Conservation (phyloP, 2,329 filamentous ascomycete species). For the Mycocentrospora acerina region DNA sequence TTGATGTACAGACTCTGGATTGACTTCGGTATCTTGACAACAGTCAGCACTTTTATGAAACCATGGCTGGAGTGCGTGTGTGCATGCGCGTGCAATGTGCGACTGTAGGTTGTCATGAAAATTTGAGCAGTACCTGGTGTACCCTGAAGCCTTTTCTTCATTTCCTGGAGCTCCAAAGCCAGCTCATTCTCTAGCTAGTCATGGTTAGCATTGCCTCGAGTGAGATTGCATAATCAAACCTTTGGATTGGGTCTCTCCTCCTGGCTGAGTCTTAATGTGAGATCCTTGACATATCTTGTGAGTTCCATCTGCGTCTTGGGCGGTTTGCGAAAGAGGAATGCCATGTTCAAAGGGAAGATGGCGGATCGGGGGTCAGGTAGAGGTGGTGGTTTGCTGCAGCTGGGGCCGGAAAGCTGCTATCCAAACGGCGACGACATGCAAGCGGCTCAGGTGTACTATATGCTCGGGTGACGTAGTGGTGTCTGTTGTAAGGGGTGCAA, state of each 20-base stretch:
- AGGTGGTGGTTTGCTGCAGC: conserved; percentile 12
- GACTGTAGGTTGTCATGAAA: neutral
- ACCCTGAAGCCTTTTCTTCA: conserved; percentile 92
- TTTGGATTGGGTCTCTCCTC: conserved; percentile 61
- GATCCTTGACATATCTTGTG: conserved; percentile 63
- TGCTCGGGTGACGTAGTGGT: conserved; percentile 8
- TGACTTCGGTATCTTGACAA: conserved; percentile 74
- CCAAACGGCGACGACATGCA: conserved; percentile 33
- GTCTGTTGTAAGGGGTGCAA: conserved; percentile 4
- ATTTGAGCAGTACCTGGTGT: conserved; percentile 68
- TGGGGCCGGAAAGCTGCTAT: conserved; percentile 35
- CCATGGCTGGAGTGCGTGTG: too few species aligned
- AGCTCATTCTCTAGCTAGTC: conserved; percentile 78
- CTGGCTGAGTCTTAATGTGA: conserved; percentile 57
- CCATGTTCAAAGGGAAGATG: conserved; percentile 53
- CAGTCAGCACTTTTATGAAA: conserved; percentile 11
- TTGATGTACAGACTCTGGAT: conserved; percentile 83
- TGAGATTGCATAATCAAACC: conserved; percentile 41
- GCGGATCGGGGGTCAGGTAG: conserved; percentile 11
- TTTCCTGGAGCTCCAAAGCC: conserved; percentile 79
- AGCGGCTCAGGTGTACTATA: conserved; percentile 14
- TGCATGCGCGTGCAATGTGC: neutral
- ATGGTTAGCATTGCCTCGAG: conserved; percentile 18
- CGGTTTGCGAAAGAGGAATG: conserved; percentile 68
- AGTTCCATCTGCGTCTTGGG: conserved; percentile 64